A percentile compares a stretch with the other conserved stretches of the same genome.
These are phyloP conservation scores for Hepatocystis sp. DNA, from an alignment of 169 alveolate genomes.

Conservation along the genomic window DNA sequence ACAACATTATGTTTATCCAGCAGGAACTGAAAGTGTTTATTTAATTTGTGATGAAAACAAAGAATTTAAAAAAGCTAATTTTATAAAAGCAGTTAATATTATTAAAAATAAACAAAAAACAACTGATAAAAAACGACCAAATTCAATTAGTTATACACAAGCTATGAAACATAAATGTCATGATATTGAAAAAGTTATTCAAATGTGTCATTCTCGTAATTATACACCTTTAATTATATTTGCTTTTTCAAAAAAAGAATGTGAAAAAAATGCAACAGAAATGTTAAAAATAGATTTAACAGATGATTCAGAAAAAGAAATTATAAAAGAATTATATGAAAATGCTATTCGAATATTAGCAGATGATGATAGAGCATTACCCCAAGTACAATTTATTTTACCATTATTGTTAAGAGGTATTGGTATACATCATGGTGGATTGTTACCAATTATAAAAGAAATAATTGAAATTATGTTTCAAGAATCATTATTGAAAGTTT, in stretches of 20 bases:
- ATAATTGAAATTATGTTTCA: conserved; percentile 97
- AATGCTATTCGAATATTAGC: conserved; percentile 97
- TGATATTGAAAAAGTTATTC: conserved; percentile 94
- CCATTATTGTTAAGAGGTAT: conserved; percentile 96
- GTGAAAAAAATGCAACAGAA: conserved; percentile 96
- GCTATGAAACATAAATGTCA: conserved; percentile 75
- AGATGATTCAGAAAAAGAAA: conserved; percentile 89
- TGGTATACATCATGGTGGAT: conserved; percentile 99
- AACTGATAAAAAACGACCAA: conserved; percentile 67
- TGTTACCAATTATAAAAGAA: conserved; percentile 97
- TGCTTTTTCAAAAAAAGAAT: conserved; percentile 97
- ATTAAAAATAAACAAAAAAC: conserved; percentile 84
- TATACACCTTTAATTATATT: conserved; percentile 97
- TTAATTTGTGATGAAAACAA: conserved; percentile 96
- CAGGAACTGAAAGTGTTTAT: conserved; percentile 96
- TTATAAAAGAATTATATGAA: conserved; percentile 93
- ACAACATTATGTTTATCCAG: conserved; percentile 96
- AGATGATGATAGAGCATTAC: conserved; percentile 96
- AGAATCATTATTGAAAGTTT: conserved; percentile 94
- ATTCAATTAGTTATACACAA: conserved; percentile 61
- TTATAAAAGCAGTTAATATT: conserved; percentile 76
- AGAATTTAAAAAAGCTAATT: conserved; percentile 88
- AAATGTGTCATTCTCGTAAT: conserved; percentile 92
- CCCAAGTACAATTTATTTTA: conserved; percentile 93
- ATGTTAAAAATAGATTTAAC: conserved; percentile 88